These are phyloP conservation scores for Abortiporus biennis DNA, from an alignment of 1,284 basidiomycete species.

Conservation along the genomic window DNA sequence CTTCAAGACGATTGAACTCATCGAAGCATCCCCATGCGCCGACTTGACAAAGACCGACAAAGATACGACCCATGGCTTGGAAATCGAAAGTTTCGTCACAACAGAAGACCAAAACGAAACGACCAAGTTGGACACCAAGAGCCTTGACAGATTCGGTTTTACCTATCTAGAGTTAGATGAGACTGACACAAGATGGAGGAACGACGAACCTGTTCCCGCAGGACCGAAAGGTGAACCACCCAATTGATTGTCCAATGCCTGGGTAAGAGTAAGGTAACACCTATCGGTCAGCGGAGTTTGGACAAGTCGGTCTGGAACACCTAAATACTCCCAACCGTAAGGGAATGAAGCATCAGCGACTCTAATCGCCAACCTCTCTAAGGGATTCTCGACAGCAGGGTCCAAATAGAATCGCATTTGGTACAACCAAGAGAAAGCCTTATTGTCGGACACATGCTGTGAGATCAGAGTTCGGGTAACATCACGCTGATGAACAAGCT, in stretches of 20 bases:
- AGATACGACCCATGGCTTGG: conserved; percentile 99
- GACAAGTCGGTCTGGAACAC: conserved; percentile 94
- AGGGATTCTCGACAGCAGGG: conserved; percentile 59
- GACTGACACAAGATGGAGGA: neutral
- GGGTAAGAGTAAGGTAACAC: conserved; percentile 94
- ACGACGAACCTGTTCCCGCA: conserved; percentile 81
- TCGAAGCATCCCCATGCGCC: conserved; percentile 99
- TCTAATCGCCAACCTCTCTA: conserved; percentile 76
- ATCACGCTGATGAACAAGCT: conserved; percentile 97
- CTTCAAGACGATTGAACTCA: conserved; percentile 97
- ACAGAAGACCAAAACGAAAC: conserved; percentile 98
- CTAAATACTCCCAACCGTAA: conserved; percentile 99
- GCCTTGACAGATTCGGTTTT: conserved; percentile 99
- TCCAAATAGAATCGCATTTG: conserved; percentile 99
- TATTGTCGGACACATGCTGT: conserved; percentile 57
- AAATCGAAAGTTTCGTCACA: conserved; percentile 99
- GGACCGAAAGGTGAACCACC: conserved; percentile 98
- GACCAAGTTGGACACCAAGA: conserved; percentile 93
- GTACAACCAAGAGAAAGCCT: conserved; percentile 90
- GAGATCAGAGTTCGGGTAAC: conserved; percentile 81
- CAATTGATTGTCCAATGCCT: conserved; percentile 90
- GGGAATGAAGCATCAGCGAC: conserved; percentile 93
- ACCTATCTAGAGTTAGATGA: conserved; percentile 36
- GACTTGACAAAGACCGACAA: conserved; percentile 97
- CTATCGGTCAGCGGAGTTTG: conserved; percentile 98